Conservation (phyloP, 148 eudicot genomes). For the Cornus kousa region DNA sequence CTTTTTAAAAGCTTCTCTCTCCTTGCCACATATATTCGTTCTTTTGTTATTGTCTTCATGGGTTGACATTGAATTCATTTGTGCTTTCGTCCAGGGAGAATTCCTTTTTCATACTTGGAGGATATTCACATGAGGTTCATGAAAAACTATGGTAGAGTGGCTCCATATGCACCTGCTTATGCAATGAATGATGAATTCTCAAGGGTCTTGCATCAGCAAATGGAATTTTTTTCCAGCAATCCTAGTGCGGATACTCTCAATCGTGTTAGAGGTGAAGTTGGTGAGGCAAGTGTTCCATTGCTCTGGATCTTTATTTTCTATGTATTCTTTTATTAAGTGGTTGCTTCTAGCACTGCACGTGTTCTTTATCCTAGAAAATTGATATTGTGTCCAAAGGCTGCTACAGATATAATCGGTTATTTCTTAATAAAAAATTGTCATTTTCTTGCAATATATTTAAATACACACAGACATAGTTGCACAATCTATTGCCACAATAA, state of each 20-base stretch:
- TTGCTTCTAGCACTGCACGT: not conserved
- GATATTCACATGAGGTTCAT: slow-evolving; percentile 96
- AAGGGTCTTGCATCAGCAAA: slow-evolving; percentile 76
- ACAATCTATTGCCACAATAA: too few species aligned
- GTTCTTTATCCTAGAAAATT: not conserved
- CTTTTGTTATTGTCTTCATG: not conserved
- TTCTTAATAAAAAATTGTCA: not conserved
- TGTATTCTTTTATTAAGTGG: not conserved
- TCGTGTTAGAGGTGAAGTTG: slow-evolving; percentile 96
- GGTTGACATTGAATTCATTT: slow-evolving; percentile 4
- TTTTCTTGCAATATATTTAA: not conserved
- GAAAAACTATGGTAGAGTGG: slow-evolving; percentile 93
- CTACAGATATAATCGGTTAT: not conserved
- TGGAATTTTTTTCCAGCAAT: slow-evolving; percentile 82
- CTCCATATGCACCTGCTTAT: slow-evolving; percentile 84
- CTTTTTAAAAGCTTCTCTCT: not conserved
- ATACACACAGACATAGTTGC: too few species aligned
- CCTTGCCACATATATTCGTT: not conserved
- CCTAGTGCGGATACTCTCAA: slow-evolving; percentile 91
- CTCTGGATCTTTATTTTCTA: not conserved
- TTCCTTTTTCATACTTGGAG: slow-evolving; percentile 93
- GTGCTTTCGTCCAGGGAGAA: slow-evolving; percentile 61
- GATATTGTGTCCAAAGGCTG: not conserved
- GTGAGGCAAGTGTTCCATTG: slow-evolving; percentile 61
- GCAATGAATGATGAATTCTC: slow-evolving; percentile 91